Conservation (phyloP, 441 rosid genomes). For the Erodium moschatum region DNA sequence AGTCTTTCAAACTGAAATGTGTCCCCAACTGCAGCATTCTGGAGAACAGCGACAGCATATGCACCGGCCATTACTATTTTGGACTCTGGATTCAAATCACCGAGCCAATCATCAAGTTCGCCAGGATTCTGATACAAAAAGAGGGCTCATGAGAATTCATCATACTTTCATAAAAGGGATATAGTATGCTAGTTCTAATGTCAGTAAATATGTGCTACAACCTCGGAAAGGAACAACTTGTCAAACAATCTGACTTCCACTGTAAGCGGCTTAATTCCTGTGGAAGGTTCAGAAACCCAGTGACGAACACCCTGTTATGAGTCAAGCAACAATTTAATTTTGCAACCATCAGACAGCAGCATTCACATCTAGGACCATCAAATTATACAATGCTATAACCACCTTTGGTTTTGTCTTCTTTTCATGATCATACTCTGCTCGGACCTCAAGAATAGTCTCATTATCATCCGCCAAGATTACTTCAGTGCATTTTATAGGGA, state of each 20-base stretch:
- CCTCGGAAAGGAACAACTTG: conserved; percentile 80
- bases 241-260: conserved; percentile 89
- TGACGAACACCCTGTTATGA: conserved; percentile 74
- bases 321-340: conserved; percentile 7
- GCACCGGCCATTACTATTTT: conserved; percentile 54
- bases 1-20: conserved; percentile 86
- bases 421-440: conserved; percentile 74
- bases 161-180: conserved; percentile 6
- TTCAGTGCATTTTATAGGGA: conserved; percentile 79
- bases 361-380: conserved; percentile 2
- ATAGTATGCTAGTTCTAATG: conserved; percentile 4
- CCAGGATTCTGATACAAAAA: conserved; percentile 65
- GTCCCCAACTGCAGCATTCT: conserved; percentile 53
- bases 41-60: conserved; percentile 53
- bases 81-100: conserved; percentile 61
- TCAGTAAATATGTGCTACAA: conserved; percentile 21
- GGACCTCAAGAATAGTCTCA: conserved; percentile 63
- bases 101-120: conserved; percentile 76
- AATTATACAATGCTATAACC: conserved; percentile 6
- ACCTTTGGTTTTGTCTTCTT: conserved; percentile 88
- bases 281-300: conserved; percentile 74
- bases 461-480: conserved; percentile 70
- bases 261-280: conserved; percentile 50
- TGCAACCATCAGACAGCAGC: neutral
- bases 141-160: conserved; percentile 12